phyloP scores from a whole-genome alignment of 2,329 filamentous ascomycete species.

The Hortaea sp. region DNA sequence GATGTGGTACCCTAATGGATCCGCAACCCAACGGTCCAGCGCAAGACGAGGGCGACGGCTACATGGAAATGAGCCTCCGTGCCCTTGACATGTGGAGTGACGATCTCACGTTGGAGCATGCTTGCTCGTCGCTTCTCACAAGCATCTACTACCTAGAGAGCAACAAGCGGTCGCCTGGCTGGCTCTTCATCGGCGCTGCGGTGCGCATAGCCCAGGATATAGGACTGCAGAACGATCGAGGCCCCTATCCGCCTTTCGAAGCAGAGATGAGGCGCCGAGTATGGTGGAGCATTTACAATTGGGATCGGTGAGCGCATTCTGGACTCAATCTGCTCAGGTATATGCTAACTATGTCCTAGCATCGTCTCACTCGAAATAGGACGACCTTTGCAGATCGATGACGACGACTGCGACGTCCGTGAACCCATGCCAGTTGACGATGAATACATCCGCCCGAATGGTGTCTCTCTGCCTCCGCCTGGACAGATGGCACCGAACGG shows the following conservation, averaged over 20 bases:
- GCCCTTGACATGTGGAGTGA: conserved; percentile 76
- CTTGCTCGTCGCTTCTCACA: conserved; percentile 59
- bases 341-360: conserved; percentile 32
- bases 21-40: conserved; percentile 46
- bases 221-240: conserved; percentile 66
- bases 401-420: conserved; percentile 75
- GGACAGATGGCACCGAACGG: conserved; percentile 51
- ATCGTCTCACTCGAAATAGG: conserved; percentile 71
- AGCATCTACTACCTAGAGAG: conserved; percentile 75
- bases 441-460: conserved; percentile 54
- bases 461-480: conserved; percentile 30
- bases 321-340: neutral
- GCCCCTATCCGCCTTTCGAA: conserved; percentile 64
- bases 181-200: conserved; percentile 73
- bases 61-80: conserved; percentile 60
- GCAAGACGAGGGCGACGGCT: conserved; percentile 49
- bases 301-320: conserved; percentile 57
- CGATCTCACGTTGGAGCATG: conserved; percentile 65
- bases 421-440: conserved; percentile 76
- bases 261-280: conserved; percentile 76
- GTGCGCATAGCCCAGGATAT: conserved; percentile 75
- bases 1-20: conserved; percentile 67
- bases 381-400: conserved; percentile 71
- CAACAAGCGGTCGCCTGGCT: conserved; percentile 76
- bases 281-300: conserved; percentile 90